Base-by-base conservation (phyloP, 208 protist species). In the Leishmania guyanensis region DNA sequence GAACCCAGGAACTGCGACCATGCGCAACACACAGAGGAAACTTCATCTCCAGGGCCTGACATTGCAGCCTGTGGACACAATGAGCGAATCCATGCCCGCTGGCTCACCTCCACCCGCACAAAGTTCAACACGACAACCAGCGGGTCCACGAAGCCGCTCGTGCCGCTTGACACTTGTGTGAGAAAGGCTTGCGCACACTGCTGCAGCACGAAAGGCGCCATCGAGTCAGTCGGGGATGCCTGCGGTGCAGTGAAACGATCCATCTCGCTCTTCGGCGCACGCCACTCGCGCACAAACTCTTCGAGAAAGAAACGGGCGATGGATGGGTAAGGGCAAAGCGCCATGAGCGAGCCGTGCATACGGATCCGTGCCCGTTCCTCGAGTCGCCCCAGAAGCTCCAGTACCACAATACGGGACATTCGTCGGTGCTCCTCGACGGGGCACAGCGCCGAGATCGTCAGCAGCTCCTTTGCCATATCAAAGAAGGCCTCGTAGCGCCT, bases 91-190 rank as follows among this genome's bases (percentile, higher is more conserved):
- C 73, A 80, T 14, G 2, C 5, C 56, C 50, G 62, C 46, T 79
- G 74, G n/a, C 75, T 75, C 65, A 70, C 87, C 73, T 81, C 29
- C 54, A 90, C 75, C 12, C 88, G 83, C 26, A 96, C 72, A 83
- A 94, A 93, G 78, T 94, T 95, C 46, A 96, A 53, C 22, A 83
- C 83, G 5, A 86, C 90, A 22, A 96, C 85, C 6, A 96, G 75
- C n/a, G 90, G 91, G 48, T 96, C 91, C 5, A 94, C n/a, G 86
- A 96, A 96, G 12, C 81, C 82, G 12, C 76, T 60, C 58, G 93
- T 82, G 8, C 90, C 86, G 33, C 75, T 65, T 6, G 66, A 51
- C 9, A 95, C 56, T 10, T 89, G 84, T 39, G 75, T 48, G 14
- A 90, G 14, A 76, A 93, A 94, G 12, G 84, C 78, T n/a, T 79